These are phyloP conservation scores for Trichosporon sp. DNA, from an alignment of 1,284 basidiomycete genomes.

Conservation along the genomic window DNA sequence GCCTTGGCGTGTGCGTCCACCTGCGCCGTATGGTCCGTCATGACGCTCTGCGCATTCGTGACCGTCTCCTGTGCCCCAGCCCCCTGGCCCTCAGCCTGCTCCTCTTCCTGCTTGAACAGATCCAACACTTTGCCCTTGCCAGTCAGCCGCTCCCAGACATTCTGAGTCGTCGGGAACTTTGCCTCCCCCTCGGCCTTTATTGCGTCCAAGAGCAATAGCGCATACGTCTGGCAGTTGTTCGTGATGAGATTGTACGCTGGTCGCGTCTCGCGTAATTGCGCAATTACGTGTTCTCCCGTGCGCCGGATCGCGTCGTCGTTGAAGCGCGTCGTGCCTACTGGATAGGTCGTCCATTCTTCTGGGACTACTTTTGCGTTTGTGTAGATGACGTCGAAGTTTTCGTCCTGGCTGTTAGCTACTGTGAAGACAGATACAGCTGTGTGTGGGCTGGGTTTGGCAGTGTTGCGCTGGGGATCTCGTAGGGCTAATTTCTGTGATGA, in stretches of 20 bases:
- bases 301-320: constrained; percentile 18
- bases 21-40: constrained; percentile 9
- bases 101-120: constrained; percentile 7
- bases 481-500: too few species aligned
- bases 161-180: constrained; percentile 14
- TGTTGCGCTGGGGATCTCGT: too few species aligned
- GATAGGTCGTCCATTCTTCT: constrained; percentile 15
- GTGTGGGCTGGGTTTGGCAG: too few species aligned
- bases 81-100: neutral
- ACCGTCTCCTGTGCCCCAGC: neutral
- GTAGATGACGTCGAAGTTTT: constrained; percentile 21
- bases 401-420: constrained; percentile 14
- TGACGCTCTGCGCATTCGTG: neutral
- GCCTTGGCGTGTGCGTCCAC: constrained; percentile 1
- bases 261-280: constrained; percentile 2
- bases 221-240: constrained; percentile 22
- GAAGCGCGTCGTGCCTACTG: constrained; percentile 15
- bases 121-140: constrained; percentile 13
- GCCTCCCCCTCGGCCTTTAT: constrained; percentile 12
- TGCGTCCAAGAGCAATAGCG: constrained; percentile 15
- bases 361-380: constrained; percentile 9
- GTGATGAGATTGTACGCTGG: constrained; percentile 17
- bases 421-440: too few species aligned
- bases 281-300: constrained; percentile 13
- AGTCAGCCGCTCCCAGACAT: constrained; percentile 9